phyloP scores from a whole-genome alignment of 495 filamentous ascomycete genomes.

The Tetracladium setigerum region DNA sequence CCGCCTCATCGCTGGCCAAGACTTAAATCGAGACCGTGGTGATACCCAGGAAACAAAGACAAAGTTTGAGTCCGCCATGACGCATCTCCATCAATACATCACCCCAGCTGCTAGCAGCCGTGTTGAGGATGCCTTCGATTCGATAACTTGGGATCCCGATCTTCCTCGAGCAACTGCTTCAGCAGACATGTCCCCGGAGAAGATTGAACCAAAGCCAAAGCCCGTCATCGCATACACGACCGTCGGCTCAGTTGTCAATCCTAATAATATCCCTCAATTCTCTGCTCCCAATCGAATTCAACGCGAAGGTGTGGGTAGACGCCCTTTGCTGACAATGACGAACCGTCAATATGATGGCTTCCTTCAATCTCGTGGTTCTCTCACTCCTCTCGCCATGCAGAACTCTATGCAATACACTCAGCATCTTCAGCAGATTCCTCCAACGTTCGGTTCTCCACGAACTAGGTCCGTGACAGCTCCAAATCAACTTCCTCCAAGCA shows the following conservation, averaged over 20 bases:
- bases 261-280: conserved; percentile 16
- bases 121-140: conserved; percentile 12
- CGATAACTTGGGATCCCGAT: conserved; percentile 14
- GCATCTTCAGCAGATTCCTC: conserved; percentile 10
- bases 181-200: conserved; percentile 18
- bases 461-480: not conserved
- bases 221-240: conserved; percentile 21
- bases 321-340: conserved; percentile 12
- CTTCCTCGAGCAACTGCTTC: conserved; percentile 1
- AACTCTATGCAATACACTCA: conserved; percentile 19
- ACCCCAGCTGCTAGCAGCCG: not conserved
- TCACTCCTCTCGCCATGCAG: conserved; percentile 12
- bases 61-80: no score
- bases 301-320: conserved; percentile 17
- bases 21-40: no score
- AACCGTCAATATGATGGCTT: conserved; percentile 3
- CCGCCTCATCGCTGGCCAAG: no score
- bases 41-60: no score
- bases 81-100: no score
- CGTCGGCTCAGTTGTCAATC: conserved; percentile 22
- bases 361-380: conserved; percentile 4
- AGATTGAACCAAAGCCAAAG: conserved; percentile 11
- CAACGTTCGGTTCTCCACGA: not conserved
- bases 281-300: conserved; percentile 22
- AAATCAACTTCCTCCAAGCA: not conserved